Percentiles rank a stretch among this genome's conserved stretches.
Conservation (phyloP, 1,139 yeast species). For the Debaryomyces sp. region DNA sequence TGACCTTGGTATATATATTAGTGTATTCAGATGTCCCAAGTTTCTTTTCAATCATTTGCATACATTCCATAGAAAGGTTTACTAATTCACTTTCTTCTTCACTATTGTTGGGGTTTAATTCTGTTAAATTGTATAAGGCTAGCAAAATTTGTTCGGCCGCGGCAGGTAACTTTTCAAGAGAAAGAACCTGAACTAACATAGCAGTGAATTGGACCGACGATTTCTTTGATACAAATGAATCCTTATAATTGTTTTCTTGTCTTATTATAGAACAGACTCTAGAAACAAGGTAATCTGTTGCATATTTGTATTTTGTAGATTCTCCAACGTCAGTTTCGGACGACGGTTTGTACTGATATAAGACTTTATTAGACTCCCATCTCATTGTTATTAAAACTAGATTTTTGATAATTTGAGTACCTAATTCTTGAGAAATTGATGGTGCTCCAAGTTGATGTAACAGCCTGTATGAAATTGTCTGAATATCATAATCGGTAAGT, state of each 20-base stretch:
- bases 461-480: slow-evolving; percentile 65
- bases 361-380: slow-evolving; percentile 57
- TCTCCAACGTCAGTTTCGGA: slow-evolving; percentile 24
- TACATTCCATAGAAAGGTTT: slow-evolving; percentile 66
- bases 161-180: slow-evolving; percentile 33
- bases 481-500: slow-evolving; percentile 47
- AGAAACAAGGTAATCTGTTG: slow-evolving; percentile 64
- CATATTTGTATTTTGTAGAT: slow-evolving; percentile 35
- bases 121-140: slow-evolving; percentile 61
- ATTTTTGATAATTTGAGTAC: slow-evolving; percentile 68
- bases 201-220: slow-evolving; percentile 65
- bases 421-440: slow-evolving; percentile 62
- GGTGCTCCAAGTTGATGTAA: slow-evolving; percentile 86
- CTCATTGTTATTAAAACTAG: slow-evolving; percentile 60
- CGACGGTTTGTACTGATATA: slow-evolving; percentile 30
- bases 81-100: slow-evolving; percentile 55
- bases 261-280: slow-evolving; percentile 67
- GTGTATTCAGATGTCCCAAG: slow-evolving; percentile 77
- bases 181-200: slow-evolving; percentile 54
- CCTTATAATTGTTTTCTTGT: slow-evolving; percentile 56
- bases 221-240: slow-evolving; percentile 61
- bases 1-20: slow-evolving; percentile 63
- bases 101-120: slow-evolving; percentile 41
- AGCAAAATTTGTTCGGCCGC: slow-evolving; percentile 54
- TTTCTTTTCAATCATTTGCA: slow-evolving; percentile 66